A percentile compares a stretch with the other conserved stretches of the same genome.
phyloP scores from a whole-genome alignment of 1,139 yeast genomes.

The Geotrichum cucujoidarum region DNA sequence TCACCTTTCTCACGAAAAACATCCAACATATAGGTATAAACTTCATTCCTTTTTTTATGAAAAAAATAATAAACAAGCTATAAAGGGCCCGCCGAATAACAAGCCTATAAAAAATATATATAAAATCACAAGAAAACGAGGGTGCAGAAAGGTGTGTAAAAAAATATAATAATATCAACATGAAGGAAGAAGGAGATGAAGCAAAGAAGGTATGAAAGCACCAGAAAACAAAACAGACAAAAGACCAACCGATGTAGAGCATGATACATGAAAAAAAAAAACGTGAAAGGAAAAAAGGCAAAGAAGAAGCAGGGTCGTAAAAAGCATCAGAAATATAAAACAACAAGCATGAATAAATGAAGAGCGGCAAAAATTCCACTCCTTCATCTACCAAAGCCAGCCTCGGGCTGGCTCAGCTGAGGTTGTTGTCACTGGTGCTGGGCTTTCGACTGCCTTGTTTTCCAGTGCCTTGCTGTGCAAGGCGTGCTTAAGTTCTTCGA shows the following conservation, averaged over 20 bases:
- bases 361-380: background rate
- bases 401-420: slow-evolving; percentile 12
- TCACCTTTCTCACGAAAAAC: no score
- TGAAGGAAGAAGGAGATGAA: background rate
- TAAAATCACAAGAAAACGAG: no score
- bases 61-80: no score
- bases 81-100: no score
- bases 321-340: background rate
- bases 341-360: background rate
- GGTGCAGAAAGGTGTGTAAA: no score
- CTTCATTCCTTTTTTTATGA: background rate
- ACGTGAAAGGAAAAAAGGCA: background rate
- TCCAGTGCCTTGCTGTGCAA: slow-evolving; percentile 17
- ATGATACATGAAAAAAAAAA: background rate
- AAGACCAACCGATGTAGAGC: background rate
- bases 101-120: no score
- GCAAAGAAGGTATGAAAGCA: background rate
- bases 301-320: background rate
- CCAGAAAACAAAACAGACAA: background rate
- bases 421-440: background rate
- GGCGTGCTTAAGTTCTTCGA: slow-evolving; percentile 32
- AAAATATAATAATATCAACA: no score
- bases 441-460: slow-evolving; percentile 1
- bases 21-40: no score
- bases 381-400: slow-evolving; percentile 16